These are phyloP conservation scores for Syzygium malaccense DNA, from an alignment of 441 rosid species.

Conservation along the genomic window DNA sequence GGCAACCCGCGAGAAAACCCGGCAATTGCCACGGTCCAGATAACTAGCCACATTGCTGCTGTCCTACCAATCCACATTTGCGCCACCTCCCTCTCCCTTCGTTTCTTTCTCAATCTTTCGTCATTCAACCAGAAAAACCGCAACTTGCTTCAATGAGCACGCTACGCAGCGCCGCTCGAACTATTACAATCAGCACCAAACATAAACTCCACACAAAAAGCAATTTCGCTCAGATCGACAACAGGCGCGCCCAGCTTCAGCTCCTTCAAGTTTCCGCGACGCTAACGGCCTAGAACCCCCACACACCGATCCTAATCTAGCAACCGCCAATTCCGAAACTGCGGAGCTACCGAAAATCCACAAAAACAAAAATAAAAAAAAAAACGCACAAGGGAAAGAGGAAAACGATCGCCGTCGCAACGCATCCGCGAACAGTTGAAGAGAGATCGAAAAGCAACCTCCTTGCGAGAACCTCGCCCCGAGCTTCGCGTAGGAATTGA, in stretches of 20 bases:
- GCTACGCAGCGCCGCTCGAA: background rate
- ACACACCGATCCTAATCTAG: background rate
- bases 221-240: background rate
- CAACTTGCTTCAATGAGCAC: background rate
- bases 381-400: background rate
- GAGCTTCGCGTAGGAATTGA: conserved; percentile 93
- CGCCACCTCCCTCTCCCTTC: background rate
- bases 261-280: background rate
- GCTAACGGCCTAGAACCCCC: background rate
- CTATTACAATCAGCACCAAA: background rate
- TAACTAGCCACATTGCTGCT: background rate
- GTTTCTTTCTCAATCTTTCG: background rate
- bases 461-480: conserved; percentile 84
- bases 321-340: background rate
- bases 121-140: background rate
- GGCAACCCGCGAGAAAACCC: background rate
- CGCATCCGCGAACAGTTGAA: background rate
- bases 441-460: conserved; percentile 29
- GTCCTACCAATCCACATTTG: background rate
- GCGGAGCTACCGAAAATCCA: background rate
- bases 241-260: background rate
- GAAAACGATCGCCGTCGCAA: background rate
- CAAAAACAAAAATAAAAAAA: background rate
- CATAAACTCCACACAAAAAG: background rate
- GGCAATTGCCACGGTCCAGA: background rate